Conservation (phyloP, 176 grass and related monocot genomes). For the Musa acuminata region DNA sequence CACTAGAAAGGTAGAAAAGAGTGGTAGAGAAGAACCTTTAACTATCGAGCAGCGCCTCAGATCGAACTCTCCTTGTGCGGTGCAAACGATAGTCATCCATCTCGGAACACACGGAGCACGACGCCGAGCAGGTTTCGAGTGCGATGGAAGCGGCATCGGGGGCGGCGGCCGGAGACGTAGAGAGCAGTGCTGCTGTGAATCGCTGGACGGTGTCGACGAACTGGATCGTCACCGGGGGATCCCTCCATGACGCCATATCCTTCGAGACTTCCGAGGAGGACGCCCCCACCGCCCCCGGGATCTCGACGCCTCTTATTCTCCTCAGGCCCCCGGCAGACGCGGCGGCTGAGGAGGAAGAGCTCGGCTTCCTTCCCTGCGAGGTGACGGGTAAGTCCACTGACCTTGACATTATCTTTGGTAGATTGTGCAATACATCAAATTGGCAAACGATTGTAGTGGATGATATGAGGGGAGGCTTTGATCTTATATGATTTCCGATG, state of each 20-base stretch:
- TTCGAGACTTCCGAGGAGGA: constrained; percentile 43
- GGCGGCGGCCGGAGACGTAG: neutral
- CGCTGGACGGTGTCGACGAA: constrained; percentile 36
- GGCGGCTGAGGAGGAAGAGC: too few relatives aligned
- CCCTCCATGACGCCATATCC: constrained; percentile 38
- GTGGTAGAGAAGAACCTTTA: too few relatives aligned
- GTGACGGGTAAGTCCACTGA: constrained; percentile 38
- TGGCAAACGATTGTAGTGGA: neutral
- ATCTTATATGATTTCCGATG: too few relatives aligned
- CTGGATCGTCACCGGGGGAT: constrained; percentile 35
- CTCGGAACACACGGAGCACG: too few relatives aligned
- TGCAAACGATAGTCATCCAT: too few relatives aligned
- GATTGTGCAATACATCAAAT: constrained; percentile 1
- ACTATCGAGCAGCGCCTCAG: too few relatives aligned
- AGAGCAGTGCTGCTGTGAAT: neutral
- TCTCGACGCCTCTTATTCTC: constrained; percentile 2
- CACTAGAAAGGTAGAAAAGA: too few relatives aligned
- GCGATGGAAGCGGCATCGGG: too few relatives aligned
- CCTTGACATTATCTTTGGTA: constrained; percentile 2
- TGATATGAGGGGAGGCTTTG: too few relatives aligned
- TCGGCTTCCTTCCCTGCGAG: constrained; percentile 38
- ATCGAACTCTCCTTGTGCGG: too few relatives aligned
- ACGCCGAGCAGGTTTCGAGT: too few relatives aligned
- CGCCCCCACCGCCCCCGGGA: constrained; percentile 12
- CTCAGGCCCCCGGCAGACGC: neutral